A percentile compares a stretch with the other conserved stretches of the same genome.
Conservation (phyloP, 2,329 filamentous ascomycete species). For the Claviceps digitariae region DNA sequence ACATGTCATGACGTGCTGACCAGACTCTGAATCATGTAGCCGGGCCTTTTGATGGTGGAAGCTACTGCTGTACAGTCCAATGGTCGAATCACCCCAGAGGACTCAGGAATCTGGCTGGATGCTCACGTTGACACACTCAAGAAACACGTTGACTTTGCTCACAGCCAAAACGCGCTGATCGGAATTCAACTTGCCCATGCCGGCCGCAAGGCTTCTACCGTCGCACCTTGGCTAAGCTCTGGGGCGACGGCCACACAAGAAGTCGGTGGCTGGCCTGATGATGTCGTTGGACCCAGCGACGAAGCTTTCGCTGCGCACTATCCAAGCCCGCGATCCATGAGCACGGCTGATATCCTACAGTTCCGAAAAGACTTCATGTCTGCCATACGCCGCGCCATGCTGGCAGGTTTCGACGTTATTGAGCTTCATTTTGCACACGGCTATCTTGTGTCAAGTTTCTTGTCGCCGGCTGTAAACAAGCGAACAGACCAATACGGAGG, state of each 20-base stretch:
- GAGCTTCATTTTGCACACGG: constrained; percentile 41
- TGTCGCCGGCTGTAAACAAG: constrained; percentile 31
- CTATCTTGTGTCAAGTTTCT: constrained; percentile 47
- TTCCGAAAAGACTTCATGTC: constrained; percentile 44
- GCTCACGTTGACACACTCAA: constrained; percentile 61
- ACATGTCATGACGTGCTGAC: no score
- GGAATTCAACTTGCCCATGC: constrained; percentile 75
- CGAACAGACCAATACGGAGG: constrained; percentile 38
- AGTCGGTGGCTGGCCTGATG: constrained; percentile 42
- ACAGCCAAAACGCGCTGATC: constrained; percentile 62
- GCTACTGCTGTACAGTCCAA: constrained; percentile 63
- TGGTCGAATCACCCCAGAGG: constrained; percentile 72
- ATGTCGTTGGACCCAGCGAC: constrained; percentile 37
- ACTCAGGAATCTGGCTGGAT: constrained; percentile 72
- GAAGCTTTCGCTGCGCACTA: constrained; percentile 43
- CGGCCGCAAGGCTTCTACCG: constrained; percentile 51
- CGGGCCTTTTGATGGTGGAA: constrained; percentile 62
- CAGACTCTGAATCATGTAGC: constrained; percentile 13
- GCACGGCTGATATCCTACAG: constrained; percentile 45
- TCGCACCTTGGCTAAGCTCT: constrained; percentile 48
- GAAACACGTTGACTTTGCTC: constrained; percentile 62
- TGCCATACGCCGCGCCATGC: constrained; percentile 39
- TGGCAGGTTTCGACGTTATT: constrained; percentile 30
- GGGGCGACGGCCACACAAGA: constrained; percentile 37
- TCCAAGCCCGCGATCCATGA: constrained; percentile 48